Conservation (phyloP, 805 yeast species). For the Yarrowia sp. region DNA sequence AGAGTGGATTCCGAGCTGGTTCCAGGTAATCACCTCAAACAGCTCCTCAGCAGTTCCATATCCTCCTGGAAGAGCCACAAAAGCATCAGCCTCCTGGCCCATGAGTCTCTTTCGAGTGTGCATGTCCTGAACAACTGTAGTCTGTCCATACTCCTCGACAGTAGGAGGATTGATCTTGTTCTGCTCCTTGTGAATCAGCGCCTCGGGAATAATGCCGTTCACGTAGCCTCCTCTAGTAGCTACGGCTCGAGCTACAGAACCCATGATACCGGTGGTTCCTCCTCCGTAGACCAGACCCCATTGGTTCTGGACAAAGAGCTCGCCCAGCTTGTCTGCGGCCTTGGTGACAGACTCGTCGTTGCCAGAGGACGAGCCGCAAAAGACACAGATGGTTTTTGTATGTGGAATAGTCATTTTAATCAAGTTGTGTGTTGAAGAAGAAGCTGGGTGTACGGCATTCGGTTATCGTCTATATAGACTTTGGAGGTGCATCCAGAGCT, state of each 20-base stretch:
- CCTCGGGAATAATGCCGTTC: conserved; percentile 84
- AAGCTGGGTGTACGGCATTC: background rate
- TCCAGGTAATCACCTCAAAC: conserved; percentile 89
- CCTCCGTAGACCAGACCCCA: conserved; percentile 89
- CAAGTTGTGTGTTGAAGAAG: background rate
- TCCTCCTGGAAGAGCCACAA: conserved; percentile 89
- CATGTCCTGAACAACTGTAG: conserved; percentile 82
- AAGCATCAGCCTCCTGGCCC: conserved; percentile 84
- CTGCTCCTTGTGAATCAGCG: conserved; percentile 70
- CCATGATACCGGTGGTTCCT: conserved; percentile 53
- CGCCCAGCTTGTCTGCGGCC: conserved; percentile 60
- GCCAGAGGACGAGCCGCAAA: conserved; percentile 83
- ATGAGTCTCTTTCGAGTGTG: conserved; percentile 82
- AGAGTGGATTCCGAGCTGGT: conserved; percentile 78
- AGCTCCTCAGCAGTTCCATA: conserved; percentile 87
- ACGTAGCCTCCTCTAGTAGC: conserved; percentile 43
- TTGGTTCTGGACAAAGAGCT: conserved; percentile 50
- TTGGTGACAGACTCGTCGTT: conserved; percentile 47
- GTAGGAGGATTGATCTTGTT: conserved; percentile 47
- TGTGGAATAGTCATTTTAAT: background rate
- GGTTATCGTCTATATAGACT: background rate
- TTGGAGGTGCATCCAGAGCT: background rate
- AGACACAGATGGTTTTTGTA: conserved; percentile 62
- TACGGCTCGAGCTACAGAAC: conserved; percentile 31
- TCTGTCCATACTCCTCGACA: conserved; percentile 61